Evolutionary conservation across 1,284 basidiomycete genomes (phyloP), one percentile per base, ranked within the genome.

Genomic region (Fomitopsis schrenkii): DNA sequence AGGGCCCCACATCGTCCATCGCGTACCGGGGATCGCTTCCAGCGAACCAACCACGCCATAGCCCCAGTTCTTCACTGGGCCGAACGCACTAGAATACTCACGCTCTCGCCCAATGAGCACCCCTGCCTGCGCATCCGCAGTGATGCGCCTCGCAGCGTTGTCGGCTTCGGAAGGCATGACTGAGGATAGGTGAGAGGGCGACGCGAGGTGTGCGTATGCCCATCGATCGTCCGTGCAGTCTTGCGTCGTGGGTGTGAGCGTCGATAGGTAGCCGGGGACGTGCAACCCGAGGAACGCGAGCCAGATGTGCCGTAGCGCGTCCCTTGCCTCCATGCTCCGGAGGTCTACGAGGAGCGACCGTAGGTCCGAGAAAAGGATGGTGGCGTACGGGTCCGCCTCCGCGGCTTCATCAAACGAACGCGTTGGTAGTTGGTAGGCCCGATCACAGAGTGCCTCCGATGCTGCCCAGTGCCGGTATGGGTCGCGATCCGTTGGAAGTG

Each of bases 361-460:
- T 61, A 97, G 82, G 70, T 98, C 95, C 52, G 84, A 79, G 72
- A 95, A 94, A 15, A 98, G 76, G 26, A 97, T 81, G 2, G 85
- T 84, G 1, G 87, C 79, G 72, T 90, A 95, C 0, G 94, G 94
- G 72, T 96, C 94, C 33, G 81, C 78, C 55, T 85, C 82, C 12
- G 80, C 79, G 6, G 77, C 79, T 6, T 83, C 80, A 61, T 88
- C 83, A 4, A 77, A 77, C 0, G 87, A 84, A 35, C 89, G 85
- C 4, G 81, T 77, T 9, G 94, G 88, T 1, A 84, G 71, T 33
- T 74, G 67, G 22, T 75, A 71, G 9, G 65, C 64, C 19, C 68
- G 70, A 66, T 92, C 87, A 15, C 77, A 74, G 35, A 70, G 70
- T 10, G 70, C 67, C 74, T 97, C 94, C 17, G 81, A 79, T 8